Conservation (phyloP, 768 basidiomycete species). For the Sarcomyxa edulis region DNA sequence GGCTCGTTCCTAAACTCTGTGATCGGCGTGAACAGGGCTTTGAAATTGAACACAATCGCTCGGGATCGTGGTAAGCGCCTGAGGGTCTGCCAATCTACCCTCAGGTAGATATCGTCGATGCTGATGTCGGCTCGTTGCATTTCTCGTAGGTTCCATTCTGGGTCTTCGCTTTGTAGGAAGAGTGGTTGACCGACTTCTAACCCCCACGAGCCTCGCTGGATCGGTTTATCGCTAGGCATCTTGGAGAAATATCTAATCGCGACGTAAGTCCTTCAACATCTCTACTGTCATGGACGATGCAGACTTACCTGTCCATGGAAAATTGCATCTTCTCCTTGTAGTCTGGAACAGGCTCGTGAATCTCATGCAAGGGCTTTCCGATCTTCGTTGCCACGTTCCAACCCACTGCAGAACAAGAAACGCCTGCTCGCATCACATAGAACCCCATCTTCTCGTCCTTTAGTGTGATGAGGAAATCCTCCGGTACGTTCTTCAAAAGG, state of each 20-base stretch:
- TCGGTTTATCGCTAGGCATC: constrained; percentile 40
- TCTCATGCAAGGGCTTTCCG: constrained; percentile 38
- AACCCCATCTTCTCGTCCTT: constrained; percentile 35
- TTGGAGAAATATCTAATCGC: constrained; percentile 39
- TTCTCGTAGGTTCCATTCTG: constrained; percentile 27
- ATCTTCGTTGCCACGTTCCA: constrained; percentile 46
- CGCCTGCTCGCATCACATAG: constrained; percentile 39
- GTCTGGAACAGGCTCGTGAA: constrained; percentile 43
- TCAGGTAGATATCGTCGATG: constrained; percentile 35
- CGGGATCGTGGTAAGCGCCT: constrained; percentile 41
- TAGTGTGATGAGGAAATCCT: constrained; percentile 43
- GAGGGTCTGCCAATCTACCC: constrained; percentile 54
- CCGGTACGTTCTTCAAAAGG: constrained; percentile 46
- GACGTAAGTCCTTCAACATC: not conserved
- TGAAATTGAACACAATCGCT: constrained; percentile 50
- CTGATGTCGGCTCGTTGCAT: constrained; percentile 28
- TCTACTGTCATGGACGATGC: not conserved
- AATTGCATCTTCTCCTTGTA: constrained; percentile 44
- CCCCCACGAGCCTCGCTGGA: constrained; percentile 49
- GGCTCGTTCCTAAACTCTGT: constrained; percentile 37
- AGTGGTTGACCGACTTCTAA: constrained; percentile 46
- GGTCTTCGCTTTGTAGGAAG: constrained; percentile 34
- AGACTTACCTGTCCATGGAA: constrained; percentile 42
- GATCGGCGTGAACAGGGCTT: constrained; percentile 46
- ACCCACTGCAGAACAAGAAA: constrained; percentile 42